These are phyloP conservation scores for Epichloe sibirici DNA, from an alignment of 2,329 filamentous ascomycete species.

Conservation along the genomic window DNA sequence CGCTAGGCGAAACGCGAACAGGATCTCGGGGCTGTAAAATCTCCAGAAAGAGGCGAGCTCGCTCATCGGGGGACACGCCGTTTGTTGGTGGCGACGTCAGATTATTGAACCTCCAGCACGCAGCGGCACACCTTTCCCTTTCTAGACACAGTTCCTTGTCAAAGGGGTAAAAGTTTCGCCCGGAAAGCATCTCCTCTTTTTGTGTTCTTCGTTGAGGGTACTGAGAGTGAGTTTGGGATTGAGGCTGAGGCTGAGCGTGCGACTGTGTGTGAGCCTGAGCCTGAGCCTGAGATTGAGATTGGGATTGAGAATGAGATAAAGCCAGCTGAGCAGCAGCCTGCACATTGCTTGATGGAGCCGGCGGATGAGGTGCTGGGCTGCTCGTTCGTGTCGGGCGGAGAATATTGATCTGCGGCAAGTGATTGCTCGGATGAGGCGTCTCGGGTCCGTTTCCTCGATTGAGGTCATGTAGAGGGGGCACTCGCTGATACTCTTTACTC, in stretches of 20 bases:
- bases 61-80: constrained; percentile 57
- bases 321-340: constrained; percentile 48
- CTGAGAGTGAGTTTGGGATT: constrained; percentile 26
- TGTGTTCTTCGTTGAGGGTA: constrained; percentile 46
- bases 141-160: constrained; percentile 69
- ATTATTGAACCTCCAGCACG: constrained; percentile 79
- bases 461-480: constrained; percentile 48
- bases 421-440: constrained; percentile 35
- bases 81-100: constrained; percentile 58
- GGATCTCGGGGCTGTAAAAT: constrained; percentile 54
- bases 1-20: constrained; percentile 42
- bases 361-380: constrained; percentile 30
- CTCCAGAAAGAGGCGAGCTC: constrained; percentile 56
- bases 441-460: constrained; percentile 41
- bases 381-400: constrained; percentile 38
- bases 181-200: constrained; percentile 81
- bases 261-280: constrained; percentile 35
- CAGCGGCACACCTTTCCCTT: constrained; percentile 70
- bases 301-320: constrained; percentile 41
- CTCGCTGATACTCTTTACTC: constrained; percentile 47
- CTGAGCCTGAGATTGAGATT: constrained; percentile 31
- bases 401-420: constrained; percentile 46
- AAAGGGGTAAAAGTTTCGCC: constrained; percentile 68
- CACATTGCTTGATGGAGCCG: constrained; percentile 25
- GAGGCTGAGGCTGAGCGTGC: not conserved